phyloP scores from a whole-genome alignment of 495 filamentous ascomycete species.

The Penicillium lagena region DNA sequence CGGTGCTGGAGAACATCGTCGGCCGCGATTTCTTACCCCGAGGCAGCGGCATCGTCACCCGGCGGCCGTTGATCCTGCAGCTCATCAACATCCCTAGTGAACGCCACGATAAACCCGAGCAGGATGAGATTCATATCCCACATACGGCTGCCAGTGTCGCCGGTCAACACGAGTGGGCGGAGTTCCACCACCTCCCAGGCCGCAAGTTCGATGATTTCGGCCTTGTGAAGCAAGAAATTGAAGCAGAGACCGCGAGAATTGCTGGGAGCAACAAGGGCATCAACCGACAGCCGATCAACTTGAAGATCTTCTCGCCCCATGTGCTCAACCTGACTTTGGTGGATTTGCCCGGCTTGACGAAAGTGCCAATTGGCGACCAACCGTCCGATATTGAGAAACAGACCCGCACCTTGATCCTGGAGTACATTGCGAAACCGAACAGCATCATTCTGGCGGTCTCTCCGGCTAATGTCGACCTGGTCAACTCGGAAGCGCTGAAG shows the following conservation, averaged over 20 bases:
- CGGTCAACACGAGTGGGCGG: conserved; percentile 82
- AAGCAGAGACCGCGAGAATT: conserved; percentile 91
- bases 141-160: conserved; percentile 65
- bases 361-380: conserved; percentile 98
- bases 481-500: conserved; percentile 97
- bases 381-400: conserved; percentile 98
- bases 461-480: conserved; percentile 94
- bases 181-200: conserved; percentile 91
- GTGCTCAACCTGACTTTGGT: conserved; percentile 95
- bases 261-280: conserved; percentile 98
- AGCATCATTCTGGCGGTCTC: conserved; percentile 97
- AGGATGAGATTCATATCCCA: conserved; percentile 57
- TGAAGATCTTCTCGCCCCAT: conserved; percentile 98
- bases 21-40: conserved; percentile 95
- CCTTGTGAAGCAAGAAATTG: conserved; percentile 93
- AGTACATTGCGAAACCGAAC: conserved; percentile 99
- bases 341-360: conserved; percentile 92
- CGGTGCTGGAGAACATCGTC: conserved; percentile 97
- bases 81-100: conserved; percentile 96
- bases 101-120: conserved; percentile 57
- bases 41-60: conserved; percentile 93
- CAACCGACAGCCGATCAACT: conserved; percentile 92
- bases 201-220: conserved; percentile 87
- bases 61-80: conserved; percentile 90
- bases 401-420: conserved; percentile 90